Evolutionary conservation across 2,329 filamentous ascomycete species (phyloP).

Genomic region (Arthrinium phaeospermum): DNA sequence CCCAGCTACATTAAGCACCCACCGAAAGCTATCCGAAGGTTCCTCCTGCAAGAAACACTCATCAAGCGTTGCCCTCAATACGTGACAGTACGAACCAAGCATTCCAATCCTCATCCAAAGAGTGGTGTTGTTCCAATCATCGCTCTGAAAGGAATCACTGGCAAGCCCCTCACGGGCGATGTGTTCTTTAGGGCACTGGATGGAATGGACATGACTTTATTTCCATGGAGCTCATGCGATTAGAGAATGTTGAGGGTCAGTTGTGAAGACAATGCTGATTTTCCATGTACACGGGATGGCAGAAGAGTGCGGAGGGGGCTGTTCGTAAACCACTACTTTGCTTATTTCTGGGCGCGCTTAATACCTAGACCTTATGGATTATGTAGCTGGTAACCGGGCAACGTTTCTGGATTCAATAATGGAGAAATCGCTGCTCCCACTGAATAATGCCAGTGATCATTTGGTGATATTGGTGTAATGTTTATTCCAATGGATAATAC

Average conservation of each 20-base stretch:
- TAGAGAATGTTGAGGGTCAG: neutral
- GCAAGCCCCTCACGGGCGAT: neutral
- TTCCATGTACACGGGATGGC: neutral
- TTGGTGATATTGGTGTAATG: neutral
- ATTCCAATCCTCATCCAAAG: neutral
- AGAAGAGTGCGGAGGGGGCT: neutral
- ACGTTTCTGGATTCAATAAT: neutral
- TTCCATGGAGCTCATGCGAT: neutral
- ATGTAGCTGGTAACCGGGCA: neutral
- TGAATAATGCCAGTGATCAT: neutral
- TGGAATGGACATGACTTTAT: neutral
- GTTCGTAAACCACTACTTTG: neutral
- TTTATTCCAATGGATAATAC: too few relatives aligned
- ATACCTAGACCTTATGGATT: neutral
- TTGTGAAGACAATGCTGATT: neutral
- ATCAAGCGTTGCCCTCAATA: neutral
- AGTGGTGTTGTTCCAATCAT: neutral
- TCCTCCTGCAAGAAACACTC: neutral
- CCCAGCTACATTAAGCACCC: neutral
- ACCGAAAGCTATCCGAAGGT: neutral
- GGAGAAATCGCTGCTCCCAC: neutral
- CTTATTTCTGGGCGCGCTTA: neutral
- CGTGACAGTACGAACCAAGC: neutral
- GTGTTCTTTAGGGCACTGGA: neutral
- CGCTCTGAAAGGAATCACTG: neutral